phyloP scores from a whole-genome alignment of 805 yeast genomes.

The Starmerella kuoi region DNA sequence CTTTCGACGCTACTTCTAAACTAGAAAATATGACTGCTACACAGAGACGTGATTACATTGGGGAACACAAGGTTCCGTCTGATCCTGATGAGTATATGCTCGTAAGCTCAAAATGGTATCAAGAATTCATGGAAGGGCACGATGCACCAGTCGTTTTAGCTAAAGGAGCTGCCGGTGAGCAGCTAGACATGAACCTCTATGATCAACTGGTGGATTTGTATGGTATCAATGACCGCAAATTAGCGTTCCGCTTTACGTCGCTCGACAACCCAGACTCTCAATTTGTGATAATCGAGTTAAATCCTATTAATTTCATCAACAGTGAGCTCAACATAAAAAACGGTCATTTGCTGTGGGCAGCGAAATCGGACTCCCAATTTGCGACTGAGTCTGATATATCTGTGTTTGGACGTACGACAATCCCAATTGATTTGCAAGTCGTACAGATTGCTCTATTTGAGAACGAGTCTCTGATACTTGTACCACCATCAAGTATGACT shows the following conservation, averaged over 20 bases:
- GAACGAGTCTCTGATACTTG: constrained; percentile 11
- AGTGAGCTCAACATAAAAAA: constrained; percentile 1
- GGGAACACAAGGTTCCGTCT: not conserved
- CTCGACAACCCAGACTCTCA: constrained; percentile 4
- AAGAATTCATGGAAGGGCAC: not conserved
- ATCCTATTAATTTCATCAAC: not conserved
- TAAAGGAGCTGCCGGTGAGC: constrained; percentile 13
- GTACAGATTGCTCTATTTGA: constrained; percentile 7
- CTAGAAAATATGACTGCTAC: not conserved
- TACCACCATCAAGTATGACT: constrained; percentile 57
- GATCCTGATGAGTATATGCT: not conserved
- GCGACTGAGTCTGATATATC: not conserved
- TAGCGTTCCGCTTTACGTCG: constrained; percentile 9
- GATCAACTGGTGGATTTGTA: constrained; percentile 9
- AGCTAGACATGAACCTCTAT: constrained; percentile 3
- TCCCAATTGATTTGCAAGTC: not conserved
- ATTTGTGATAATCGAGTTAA: not conserved
- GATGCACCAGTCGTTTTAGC: constrained; percentile 8
- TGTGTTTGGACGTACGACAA: not conserved
- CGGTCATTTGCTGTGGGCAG: constrained; percentile 1
- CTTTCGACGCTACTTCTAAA: not conserved
- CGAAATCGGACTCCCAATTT: not conserved
- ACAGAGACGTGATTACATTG: not conserved
- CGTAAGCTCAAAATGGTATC: constrained; percentile 7
- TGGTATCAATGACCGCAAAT: constrained; percentile 5